Evolutionary conservation across 1,284 basidiomycete genomes (phyloP).

Genomic region (Marasmius fiardii): DNA sequence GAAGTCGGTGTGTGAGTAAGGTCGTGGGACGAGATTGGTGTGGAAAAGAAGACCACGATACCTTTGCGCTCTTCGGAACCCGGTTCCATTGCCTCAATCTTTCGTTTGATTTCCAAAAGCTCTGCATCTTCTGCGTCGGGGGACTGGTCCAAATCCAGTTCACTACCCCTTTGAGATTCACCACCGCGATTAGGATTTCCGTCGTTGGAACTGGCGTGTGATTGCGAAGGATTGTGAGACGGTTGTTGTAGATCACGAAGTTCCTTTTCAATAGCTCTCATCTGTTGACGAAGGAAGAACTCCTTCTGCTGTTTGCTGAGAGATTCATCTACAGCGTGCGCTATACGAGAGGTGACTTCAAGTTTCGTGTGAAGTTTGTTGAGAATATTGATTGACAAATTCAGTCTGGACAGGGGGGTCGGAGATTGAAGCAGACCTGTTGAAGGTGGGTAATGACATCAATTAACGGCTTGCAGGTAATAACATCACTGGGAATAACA

Average conservation of each 20-base stretch:
- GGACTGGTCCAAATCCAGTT: conserved; percentile 56
- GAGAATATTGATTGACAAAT: conserved; percentile 63
- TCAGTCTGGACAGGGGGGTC: conserved; percentile 56
- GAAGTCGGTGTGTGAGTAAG: background rate
- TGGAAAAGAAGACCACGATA: background rate
- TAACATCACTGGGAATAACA: conserved; percentile 21
- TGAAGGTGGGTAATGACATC: conserved; percentile 7
- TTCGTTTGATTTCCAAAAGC: conserved; percentile 73
- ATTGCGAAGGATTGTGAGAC: conserved; percentile 24
- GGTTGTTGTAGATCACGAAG: conserved; percentile 56
- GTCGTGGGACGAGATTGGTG: background rate
- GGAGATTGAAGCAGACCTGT: conserved; percentile 57
- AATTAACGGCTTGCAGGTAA: conserved; percentile 1
- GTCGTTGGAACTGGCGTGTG: conserved; percentile 5
- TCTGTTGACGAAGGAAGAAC: conserved; percentile 81
- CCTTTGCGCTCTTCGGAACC: conserved; percentile 72
- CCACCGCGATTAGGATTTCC: conserved; percentile 9
- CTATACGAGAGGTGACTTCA: conserved; percentile 75
- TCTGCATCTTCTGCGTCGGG: conserved; percentile 76
- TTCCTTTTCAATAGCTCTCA: conserved; percentile 87
- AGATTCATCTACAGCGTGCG: conserved; percentile 72
- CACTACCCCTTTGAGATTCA: conserved; percentile 9
- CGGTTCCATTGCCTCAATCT: conserved; percentile 76
- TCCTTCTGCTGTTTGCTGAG: conserved; percentile 82
- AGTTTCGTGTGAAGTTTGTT: conserved; percentile 70